Evolutionary conservation across 192 early-diverging fungal species (phyloP).

Genomic region (Podila minutissima): DNA sequence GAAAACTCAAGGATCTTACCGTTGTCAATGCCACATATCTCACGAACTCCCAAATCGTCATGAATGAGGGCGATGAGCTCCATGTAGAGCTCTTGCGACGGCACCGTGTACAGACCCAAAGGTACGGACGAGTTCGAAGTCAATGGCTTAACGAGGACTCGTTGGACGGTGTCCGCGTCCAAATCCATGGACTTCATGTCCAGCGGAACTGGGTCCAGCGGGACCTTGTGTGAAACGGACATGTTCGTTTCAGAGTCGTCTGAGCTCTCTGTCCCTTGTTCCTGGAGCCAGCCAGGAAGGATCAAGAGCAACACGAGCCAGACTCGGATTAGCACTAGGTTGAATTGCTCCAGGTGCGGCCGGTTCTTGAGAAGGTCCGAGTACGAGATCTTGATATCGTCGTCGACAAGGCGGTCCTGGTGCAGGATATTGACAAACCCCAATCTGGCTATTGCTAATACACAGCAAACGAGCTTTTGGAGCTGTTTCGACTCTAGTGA

Average conservation of each 20-base stretch:
- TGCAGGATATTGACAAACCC: constrained; percentile 44
- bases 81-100: constrained; percentile 46
- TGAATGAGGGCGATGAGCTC: constrained; percentile 61
- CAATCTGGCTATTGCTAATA: constrained; percentile 30
- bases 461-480: constrained; percentile 29
- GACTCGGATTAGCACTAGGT: constrained; percentile 25
- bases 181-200: constrained; percentile 13
- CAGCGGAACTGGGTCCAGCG: constrained; percentile 5
- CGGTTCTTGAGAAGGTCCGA: constrained; percentile 34
- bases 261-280: neutral
- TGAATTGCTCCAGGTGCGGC: constrained; percentile 45
- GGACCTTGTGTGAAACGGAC: neutral
- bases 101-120: neutral
- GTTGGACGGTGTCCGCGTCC: constrained; percentile 22
- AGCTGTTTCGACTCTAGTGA: constrained; percentile 11
- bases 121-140: constrained; percentile 18
- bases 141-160: constrained; percentile 14
- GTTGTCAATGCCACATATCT: constrained; percentile 62
- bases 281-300: constrained; percentile 40
- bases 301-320: constrained; percentile 38
- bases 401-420: constrained; percentile 46
- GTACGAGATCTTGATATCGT: constrained; percentile 48
- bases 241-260: neutral
- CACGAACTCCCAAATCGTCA: constrained; percentile 69
- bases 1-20: constrained; percentile 6